Percentiles rank a stretch among this genome's conserved stretches.
phyloP scores from a whole-genome alignment of 192 early-diverging fungal genomes.

The Rhizophagus clarus region DNA sequence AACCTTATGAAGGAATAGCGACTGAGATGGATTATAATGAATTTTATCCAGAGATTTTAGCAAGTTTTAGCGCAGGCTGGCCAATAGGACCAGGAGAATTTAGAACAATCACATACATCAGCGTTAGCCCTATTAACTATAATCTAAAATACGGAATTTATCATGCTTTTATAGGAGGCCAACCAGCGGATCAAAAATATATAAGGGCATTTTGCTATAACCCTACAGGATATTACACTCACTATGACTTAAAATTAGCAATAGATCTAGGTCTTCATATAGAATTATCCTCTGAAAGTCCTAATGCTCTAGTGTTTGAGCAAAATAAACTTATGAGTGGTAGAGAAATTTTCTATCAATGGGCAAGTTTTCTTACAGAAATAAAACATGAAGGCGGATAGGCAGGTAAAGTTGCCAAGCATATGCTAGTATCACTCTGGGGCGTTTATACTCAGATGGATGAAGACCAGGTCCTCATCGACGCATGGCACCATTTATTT shows the following conservation, averaged over 20 bases:
- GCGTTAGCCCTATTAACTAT: not conserved
- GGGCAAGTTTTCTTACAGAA: conserved; percentile 6
- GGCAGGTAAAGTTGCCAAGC: conserved; percentile 17
- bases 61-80: too few species aligned
- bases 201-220: not conserved
- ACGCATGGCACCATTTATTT: too few species aligned
- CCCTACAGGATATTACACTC: not conserved
- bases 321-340: not conserved
- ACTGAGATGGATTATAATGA: too few species aligned
- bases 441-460: too few species aligned
- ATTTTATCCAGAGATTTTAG: too few species aligned
- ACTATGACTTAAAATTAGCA: not conserved
- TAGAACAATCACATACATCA: not conserved
- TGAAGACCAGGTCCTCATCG: too few species aligned
- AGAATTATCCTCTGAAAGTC: conserved; percentile 7
- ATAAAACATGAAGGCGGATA: conserved; percentile 9
- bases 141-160: not conserved
- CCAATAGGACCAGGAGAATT: not conserved
- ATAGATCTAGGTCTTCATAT: conserved; percentile 2
- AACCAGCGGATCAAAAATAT: not conserved
- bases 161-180: not conserved
- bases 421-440: too few species aligned
- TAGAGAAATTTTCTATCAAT: not conserved
- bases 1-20: too few species aligned
- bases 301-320: conserved; percentile 4